phyloP scores from a whole-genome alignment of 2,329 filamentous ascomycete genomes.

The Fonsecaea pugnacius region DNA sequence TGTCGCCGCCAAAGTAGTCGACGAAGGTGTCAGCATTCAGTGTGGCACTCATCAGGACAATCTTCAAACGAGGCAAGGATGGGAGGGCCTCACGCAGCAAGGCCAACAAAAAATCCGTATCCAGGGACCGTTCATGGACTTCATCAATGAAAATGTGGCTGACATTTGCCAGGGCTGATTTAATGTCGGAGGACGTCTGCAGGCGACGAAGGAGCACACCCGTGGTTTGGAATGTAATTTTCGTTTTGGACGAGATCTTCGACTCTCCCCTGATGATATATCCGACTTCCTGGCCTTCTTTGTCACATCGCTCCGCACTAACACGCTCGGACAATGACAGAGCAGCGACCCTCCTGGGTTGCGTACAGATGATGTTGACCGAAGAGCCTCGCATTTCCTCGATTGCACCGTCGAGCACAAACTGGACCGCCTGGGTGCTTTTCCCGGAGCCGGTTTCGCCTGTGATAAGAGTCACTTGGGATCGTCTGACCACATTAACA shows the following conservation, averaged over 20 bases:
- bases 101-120: conserved; percentile 91
- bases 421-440: conserved; percentile 95
- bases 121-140: conserved; percentile 91
- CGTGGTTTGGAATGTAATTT: conserved; percentile 94
- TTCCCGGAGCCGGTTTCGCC: conserved; percentile 97
- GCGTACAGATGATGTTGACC: conserved; percentile 92
- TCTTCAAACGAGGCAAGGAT: conserved; percentile 76
- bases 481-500: conserved; percentile 71
- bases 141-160: conserved; percentile 96
- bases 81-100: conserved; percentile 81
- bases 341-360: conserved; percentile 91
- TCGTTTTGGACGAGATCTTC: conserved; percentile 73
- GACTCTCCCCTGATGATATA: conserved; percentile 92
- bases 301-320: conserved; percentile 82
- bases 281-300: conserved; percentile 84
- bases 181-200: conserved; percentile 59
- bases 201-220: conserved; percentile 87
- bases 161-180: conserved; percentile 81
- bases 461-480: conserved; percentile 94
- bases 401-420: conserved; percentile 90
- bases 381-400: conserved; percentile 71
- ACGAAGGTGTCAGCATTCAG: conserved; percentile 85
- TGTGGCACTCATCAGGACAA: conserved; percentile 95
- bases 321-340: conserved; percentile 93
- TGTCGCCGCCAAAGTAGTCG: conserved; percentile 75